Base-by-base conservation (phyloP, 2,329 filamentous ascomycete species). In the Sodiomyces alkalinus region DNA sequence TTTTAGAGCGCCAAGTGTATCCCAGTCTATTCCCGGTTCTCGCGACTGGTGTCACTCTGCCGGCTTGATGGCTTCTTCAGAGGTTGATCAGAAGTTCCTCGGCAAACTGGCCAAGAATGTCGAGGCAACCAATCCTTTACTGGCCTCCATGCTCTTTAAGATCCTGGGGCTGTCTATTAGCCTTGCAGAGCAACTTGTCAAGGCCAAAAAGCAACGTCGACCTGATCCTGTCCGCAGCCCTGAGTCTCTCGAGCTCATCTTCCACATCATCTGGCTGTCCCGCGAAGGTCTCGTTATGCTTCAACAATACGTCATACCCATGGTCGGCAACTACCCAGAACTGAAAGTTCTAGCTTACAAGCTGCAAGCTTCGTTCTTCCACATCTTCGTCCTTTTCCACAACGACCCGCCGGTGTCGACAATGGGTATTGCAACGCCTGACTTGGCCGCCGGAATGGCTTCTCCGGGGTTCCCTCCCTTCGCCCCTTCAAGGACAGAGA, bases 11-110 rank as follows among this genome's bases (percentile, higher is more conserved):
- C n/a, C n/a, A n/a, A n/a, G n/a, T n/a, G n/a, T n/a, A n/a, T n/a
- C n/a, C n/a, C n/a, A n/a, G n/a, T n/a, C n/a, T n/a, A n/a, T n/a
- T n/a, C n/a, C n/a, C n/a, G n/a, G n/a, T n/a, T n/a, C n/a, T n/a
- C n/a, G n/a, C n/a, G n/a, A n/a, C n/a, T n/a, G n/a, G n/a, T n/a
- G n/a, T n/a, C 13, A 11, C 23, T 17, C 7, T 16, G 15, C 14
- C n/a, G 30, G 25, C 44, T 46, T 48, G 37, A 98, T 96, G 90
- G 90, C 90, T 58, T 90, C 86, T 49, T 90, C 85, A 35, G 83
- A 93, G 57, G 83, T 96, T 37, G 90, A 98, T 53, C 86, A 93
- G 59, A 98, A 96, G 59, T 93, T 92, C 56, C 68, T 98, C 45
- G 85, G 83, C 56, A 77, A 74, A 48, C 76, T 93, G 49, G 87